Evolutionary conservation across 768 basidiomycete species (phyloP).

Genomic region (Plicaturopsis crispa): DNA sequence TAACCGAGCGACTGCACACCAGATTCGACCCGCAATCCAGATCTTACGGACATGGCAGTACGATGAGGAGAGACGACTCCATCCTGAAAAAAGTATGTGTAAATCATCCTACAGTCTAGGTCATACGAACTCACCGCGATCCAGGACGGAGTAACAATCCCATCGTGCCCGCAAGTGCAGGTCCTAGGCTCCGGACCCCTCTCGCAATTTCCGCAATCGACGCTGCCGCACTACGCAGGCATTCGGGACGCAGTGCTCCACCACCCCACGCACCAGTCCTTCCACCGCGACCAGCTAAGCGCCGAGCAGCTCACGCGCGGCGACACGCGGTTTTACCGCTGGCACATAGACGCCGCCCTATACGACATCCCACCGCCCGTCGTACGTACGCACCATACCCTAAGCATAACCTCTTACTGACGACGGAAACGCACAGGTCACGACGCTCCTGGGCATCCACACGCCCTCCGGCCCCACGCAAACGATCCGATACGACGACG

Average conservation of each 20-base stretch:
- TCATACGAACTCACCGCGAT: too few relatives aligned
- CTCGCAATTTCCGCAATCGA: too few relatives aligned
- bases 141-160: too few relatives aligned
- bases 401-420: background rate
- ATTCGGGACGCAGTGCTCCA: constrained; percentile 42
- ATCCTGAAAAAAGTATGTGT: too few relatives aligned
- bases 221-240: constrained; percentile 43
- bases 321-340: constrained; percentile 46
- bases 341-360: constrained; percentile 55
- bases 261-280: constrained; percentile 49
- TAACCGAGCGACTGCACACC: too few relatives aligned
- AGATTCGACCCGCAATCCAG: too few relatives aligned
- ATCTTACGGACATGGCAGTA: too few relatives aligned
- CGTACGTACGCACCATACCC: constrained; percentile 36
- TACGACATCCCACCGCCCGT: constrained; percentile 39
- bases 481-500: constrained; percentile 42
- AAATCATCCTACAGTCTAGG: too few relatives aligned
- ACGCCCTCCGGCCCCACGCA: constrained; percentile 40
- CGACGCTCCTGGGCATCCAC: constrained; percentile 23
- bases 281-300: constrained; percentile 46
- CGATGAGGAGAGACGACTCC: too few relatives aligned
- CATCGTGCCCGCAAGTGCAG: constrained; percentile 39
- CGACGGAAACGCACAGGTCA: too few relatives aligned
- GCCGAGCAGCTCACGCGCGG: constrained; percentile 41
- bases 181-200: constrained; percentile 60